phyloP scores from a whole-genome alignment of 2,329 filamentous ascomycete species.

The Aspergillus sp. region DNA sequence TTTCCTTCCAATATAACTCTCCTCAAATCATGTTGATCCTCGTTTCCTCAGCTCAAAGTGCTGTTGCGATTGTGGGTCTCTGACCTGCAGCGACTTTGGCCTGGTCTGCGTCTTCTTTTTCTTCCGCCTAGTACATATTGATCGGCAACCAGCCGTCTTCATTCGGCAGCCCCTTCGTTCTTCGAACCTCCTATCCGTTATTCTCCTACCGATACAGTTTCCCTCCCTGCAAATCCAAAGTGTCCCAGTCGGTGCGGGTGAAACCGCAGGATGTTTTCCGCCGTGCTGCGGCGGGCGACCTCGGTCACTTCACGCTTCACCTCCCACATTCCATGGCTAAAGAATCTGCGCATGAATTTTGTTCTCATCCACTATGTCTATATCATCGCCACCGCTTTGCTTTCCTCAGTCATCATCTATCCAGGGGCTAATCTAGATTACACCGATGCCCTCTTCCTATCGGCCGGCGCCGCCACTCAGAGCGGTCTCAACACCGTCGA shows the following conservation, averaged over 20 bases:
- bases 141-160: slow-evolving; percentile 6
- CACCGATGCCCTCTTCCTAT: slow-evolving; percentile 86
- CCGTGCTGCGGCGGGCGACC: slow-evolving; percentile 22
- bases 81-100: slow-evolving; percentile 2
- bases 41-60: background rate
- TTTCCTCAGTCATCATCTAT: slow-evolving; percentile 78
- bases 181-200: background rate
- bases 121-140: background rate
- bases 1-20: background rate
- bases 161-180: background rate
- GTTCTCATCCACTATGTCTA: slow-evolving; percentile 65
- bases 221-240: background rate
- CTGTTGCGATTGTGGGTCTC: slow-evolving; percentile 6
- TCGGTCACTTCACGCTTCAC: slow-evolving; percentile 39
- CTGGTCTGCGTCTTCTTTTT: slow-evolving; percentile 2
- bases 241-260: slow-evolving; percentile 7
- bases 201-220: background rate
- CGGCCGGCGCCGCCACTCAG: slow-evolving; percentile 84
- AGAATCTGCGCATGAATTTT: slow-evolving; percentile 45
- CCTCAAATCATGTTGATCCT: slow-evolving; percentile 3
- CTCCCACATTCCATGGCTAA: slow-evolving; percentile 39
- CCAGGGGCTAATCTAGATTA: slow-evolving; percentile 66
- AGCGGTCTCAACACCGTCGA: slow-evolving; percentile 82
- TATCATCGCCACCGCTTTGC: slow-evolving; percentile 71
- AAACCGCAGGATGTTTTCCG: slow-evolving; percentile 32